Evolutionary conservation across 768 basidiomycete genomes (phyloP).

Genomic region (Leccinellum rugosiceps): DNA sequence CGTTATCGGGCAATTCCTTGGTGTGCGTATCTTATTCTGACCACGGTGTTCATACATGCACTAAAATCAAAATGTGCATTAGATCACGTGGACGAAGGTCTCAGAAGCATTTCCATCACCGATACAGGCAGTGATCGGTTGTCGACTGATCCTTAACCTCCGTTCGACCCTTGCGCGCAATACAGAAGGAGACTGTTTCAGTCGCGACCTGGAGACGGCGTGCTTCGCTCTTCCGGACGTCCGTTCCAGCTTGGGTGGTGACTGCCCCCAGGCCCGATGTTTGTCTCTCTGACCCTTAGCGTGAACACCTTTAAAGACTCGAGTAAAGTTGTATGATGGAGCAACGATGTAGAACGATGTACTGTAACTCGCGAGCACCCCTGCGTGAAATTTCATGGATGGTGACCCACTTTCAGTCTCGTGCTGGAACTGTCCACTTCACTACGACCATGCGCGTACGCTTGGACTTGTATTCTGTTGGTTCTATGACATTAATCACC

Average conservation of each 20-base stretch:
- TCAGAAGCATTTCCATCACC: conserved; percentile 1
- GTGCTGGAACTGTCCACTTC: no score
- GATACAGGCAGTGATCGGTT: background rate
- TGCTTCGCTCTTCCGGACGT: background rate
- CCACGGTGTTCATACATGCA: no score
- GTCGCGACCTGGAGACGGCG: background rate
- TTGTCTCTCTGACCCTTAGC: background rate
- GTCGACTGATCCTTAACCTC: background rate
- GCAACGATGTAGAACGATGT: no score
- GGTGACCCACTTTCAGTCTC: no score
- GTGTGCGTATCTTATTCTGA: conserved; percentile 1
- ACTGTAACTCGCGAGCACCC: no score
- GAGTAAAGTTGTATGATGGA: background rate
- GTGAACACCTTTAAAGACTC: background rate
- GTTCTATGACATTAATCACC: no score
- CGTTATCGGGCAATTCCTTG: background rate
- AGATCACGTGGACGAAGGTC: conserved; percentile 3
- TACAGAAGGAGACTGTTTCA: background rate
- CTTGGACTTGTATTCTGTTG: no score
- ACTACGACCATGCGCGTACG: no score
- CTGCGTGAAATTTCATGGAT: no score
- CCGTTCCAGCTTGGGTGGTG: background rate
- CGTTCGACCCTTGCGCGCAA: background rate
- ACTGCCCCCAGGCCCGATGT: background rate
- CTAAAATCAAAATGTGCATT: background rate